These are phyloP conservation scores for Hondaea fermentalgiana DNA, from an alignment of 108 stramenopile genomes.

Conservation along the genomic window DNA sequence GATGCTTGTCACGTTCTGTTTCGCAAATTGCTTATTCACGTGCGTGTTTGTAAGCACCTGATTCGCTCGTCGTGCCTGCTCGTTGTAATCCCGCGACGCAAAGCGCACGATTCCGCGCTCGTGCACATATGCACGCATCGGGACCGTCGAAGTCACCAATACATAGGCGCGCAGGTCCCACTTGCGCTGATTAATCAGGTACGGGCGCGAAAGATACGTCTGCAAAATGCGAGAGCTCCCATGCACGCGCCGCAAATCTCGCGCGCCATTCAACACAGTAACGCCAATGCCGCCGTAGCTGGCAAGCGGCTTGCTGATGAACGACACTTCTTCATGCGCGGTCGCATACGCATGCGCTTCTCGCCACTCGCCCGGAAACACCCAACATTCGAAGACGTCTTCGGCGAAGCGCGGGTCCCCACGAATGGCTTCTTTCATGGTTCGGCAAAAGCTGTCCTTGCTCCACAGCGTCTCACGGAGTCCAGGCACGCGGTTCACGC, in stretches of 20 bases:
- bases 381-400: neutral
- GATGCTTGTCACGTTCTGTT: neutral
- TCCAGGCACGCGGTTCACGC: neutral
- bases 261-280: neutral
- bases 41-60: neutral
- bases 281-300: neutral
- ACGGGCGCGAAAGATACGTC: neutral
- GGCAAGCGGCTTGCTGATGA: neutral
- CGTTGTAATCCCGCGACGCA: neutral
- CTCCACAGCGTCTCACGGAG: constrained; percentile 1
- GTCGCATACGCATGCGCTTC: neutral
- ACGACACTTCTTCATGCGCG: neutral
- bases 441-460: neutral
- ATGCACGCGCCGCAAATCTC: neutral
- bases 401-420: neutral
- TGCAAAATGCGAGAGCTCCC: neutral
- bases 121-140: neutral
- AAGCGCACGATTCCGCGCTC: neutral
- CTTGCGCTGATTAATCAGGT: neutral
- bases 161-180: constrained; percentile 9
- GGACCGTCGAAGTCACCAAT: neutral
- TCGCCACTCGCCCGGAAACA: neutral
- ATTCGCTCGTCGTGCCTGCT: neutral
- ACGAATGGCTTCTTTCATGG: neutral
- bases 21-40: neutral